Base-by-base conservation (phyloP, 768 basidiomycete species). In the Kwoniella sp. region DNA sequence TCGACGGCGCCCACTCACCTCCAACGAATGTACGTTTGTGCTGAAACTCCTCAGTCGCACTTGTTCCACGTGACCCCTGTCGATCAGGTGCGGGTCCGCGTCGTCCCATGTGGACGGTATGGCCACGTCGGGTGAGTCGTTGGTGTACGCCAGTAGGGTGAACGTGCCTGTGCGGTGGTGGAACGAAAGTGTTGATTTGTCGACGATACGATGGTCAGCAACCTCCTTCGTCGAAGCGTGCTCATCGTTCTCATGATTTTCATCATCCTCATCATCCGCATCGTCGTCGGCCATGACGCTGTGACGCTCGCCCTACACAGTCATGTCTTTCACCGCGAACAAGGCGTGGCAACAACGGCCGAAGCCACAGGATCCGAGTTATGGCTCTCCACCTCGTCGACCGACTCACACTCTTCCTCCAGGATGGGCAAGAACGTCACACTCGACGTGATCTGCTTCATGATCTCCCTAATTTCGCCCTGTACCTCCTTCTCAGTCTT, bases 91-190 rank as follows among this genome's bases (percentile, higher is more conserved):
- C 9, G 92, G 90, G 80, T 96, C 91, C 2, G 93, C 93, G 81
- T 98, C 95, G 23, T 92, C 87, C 96, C 96, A 99, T 76, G 95
- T 92, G 59, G 90, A 90, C 30, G 95, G 95, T 9, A 96, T 88
- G 68, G 94, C 91, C 8, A 91, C 91, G 37, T 93, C 93, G 58
- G 91, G 90, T 2, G 88, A 68, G 25, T 76, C 75, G 48, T 78
- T 88, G 2, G 95, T 96, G 82, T 98, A 98, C 11, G 92, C 93
- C 48, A 99, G 86, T 66, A 99, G 94, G 75, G 96, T 97, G 87
- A 99, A 99, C 31, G 97, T 92, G 73, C 82, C 83, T 84, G 51
- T 29, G 23, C 12, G 17, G 23, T 8, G 15, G 20, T 20, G n/a
- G n/a, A n/a, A n/a, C n/a, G n/a, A n/a, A 0, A 45, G 20, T 22